These are phyloP conservation scores for Martiniozyma asiatica DNA, from an alignment of 1,139 yeast genomes.

Conservation along the genomic window DNA sequence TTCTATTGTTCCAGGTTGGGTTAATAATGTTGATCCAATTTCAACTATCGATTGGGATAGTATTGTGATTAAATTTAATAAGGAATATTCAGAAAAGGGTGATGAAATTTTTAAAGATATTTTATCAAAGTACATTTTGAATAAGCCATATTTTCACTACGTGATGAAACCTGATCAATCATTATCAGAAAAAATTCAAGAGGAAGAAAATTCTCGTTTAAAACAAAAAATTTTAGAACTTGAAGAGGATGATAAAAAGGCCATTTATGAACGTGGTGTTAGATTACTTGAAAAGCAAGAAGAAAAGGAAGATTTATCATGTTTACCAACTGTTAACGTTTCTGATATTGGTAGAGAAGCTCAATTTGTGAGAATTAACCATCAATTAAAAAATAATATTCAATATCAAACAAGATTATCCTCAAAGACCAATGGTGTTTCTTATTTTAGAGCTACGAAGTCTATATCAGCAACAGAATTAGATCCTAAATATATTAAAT, in stretches of 20 bases:
- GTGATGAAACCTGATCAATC: constrained; percentile 60
- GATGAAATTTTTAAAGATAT: constrained; percentile 45
- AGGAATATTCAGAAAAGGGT: constrained; percentile 44
- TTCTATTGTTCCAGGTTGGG: constrained; percentile 73
- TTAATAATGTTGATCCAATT: constrained; percentile 65
- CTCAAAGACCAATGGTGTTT: constrained; percentile 55
- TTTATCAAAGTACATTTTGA: constrained; percentile 40
- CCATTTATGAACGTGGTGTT: constrained; percentile 48
- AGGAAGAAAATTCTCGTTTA: constrained; percentile 49
- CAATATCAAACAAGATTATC: constrained; percentile 20
- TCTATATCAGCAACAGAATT: constrained; percentile 27
- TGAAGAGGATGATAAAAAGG: constrained; percentile 43
- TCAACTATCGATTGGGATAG: constrained; percentile 54
- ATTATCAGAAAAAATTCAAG: constrained; percentile 35
- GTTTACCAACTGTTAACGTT: constrained; percentile 66
- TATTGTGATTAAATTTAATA: constrained; percentile 45
- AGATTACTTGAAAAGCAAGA: constrained; percentile 52
- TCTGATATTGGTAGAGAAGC: constrained; percentile 59
- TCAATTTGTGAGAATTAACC: constrained; percentile 27
- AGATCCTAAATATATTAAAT: constrained; percentile 53
- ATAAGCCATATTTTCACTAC: constrained; percentile 51
- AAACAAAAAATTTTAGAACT: constrained; percentile 31
- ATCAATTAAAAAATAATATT: constrained; percentile 20
- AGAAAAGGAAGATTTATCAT: constrained; percentile 58
- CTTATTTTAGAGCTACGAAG: constrained; percentile 54